Conservation (phyloP, 2,329 filamentous ascomycete genomes). For the Blastomyces emzantsi region DNA sequence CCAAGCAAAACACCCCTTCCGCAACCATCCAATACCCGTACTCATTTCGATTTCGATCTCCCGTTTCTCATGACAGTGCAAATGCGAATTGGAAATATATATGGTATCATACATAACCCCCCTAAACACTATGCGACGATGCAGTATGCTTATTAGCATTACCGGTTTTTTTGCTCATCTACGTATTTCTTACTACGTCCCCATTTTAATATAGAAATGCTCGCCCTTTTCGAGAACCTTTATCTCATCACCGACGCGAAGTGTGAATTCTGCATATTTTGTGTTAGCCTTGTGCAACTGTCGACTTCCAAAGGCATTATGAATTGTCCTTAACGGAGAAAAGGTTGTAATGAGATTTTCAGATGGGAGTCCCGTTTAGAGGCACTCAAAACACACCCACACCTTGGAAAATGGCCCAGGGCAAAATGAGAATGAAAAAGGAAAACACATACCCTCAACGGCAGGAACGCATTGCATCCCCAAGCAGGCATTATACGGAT, state of each 20-base stretch:
- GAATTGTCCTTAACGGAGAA: not conserved
- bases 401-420: not conserved
- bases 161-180: not conserved
- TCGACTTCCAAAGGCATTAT: not conserved
- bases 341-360: not conserved
- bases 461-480: constrained; percentile 45
- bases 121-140: not conserved
- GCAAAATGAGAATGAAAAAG: constrained; percentile 7
- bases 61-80: not conserved
- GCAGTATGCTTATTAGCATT: not conserved
- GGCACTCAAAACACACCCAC: not conserved
- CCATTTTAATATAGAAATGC: constrained; percentile 34
- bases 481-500: constrained; percentile 41
- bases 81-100: not conserved
- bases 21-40: not conserved
- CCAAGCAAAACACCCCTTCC: not conserved
- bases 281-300: not conserved
- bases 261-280: constrained; percentile 22
- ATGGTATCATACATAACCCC: not conserved
- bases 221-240: constrained; percentile 35
- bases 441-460: constrained; percentile 19
- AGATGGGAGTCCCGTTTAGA: too few relatives aligned
- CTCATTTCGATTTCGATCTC: not conserved
- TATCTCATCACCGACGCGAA: constrained; percentile 33
- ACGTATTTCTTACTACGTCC: not conserved